A percentile compares a stretch with the other conserved stretches of the same genome.
Conservation (phyloP, 1,284 basidiomycete genomes). For the Spongispora temasekensis region DNA sequence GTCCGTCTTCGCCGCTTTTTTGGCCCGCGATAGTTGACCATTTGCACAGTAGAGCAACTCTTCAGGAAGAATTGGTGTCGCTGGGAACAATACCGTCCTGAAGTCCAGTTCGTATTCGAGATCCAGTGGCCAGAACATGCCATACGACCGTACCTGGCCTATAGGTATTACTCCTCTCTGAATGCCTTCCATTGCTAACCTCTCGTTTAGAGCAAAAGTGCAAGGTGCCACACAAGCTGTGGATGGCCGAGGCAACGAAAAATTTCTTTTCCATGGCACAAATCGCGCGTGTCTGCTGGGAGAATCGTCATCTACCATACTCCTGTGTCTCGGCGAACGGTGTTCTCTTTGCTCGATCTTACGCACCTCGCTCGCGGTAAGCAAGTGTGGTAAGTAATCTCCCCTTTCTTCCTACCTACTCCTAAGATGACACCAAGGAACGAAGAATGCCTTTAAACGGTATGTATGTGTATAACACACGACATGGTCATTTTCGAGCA, state of each 20-base stretch:
- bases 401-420: background rate
- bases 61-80: constrained; percentile 16
- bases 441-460: constrained; percentile 21
- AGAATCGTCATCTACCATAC: constrained; percentile 14
- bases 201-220: constrained; percentile 8
- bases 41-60: constrained; percentile 8
- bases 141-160: constrained; percentile 15
- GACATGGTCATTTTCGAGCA: background rate
- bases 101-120: constrained; percentile 18
- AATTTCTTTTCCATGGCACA: constrained; percentile 17
- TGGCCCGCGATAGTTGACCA: background rate
- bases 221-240: constrained; percentile 9
- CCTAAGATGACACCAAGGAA: constrained; percentile 11
- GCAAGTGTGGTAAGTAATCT: constrained; percentile 11
- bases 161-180: constrained; percentile 6
- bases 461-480: constrained; percentile 8
- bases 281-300: constrained; percentile 19
- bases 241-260: constrained; percentile 17
- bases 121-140: constrained; percentile 13
- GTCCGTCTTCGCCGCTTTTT: background rate
- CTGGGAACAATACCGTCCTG: constrained; percentile 11
- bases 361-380: constrained; percentile 17
- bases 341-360: constrained; percentile 21
- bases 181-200: background rate
- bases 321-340: constrained; percentile 8